Base-by-base conservation (phyloP, 345 rosid species). In the Excoecaria cochinchinensis region DNA sequence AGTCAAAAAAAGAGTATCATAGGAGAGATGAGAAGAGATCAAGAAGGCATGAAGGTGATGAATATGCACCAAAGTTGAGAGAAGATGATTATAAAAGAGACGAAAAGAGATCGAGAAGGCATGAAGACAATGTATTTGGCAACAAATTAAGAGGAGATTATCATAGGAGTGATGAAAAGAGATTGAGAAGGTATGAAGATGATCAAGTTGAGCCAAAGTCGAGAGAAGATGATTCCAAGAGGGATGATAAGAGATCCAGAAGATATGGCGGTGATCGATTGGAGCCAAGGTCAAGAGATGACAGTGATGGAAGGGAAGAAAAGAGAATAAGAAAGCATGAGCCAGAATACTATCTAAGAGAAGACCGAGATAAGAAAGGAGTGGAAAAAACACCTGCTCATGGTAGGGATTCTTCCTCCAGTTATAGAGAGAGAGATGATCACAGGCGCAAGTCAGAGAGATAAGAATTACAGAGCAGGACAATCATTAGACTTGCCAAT, bases 301-400 rank as follows among this genome's bases (percentile, higher is more conserved):
- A 76, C 72, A 60, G 44, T 24, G 59, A 64, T 42, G 73, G 46
- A 59, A 74, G 74, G 57, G 81, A 74, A 14, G 68, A 75, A 59
- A 87, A 80, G 77, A 80, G 86, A 78, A 78, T 80, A 38, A 80
- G 80, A 73, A 79, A 85, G 75, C 74, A 76, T 36, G 87, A 84
- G 15, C 76, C 84, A 63, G 86, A 76, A 55, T 53, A 75, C 52
- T 79, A 78, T 68, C 24, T 71, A 7, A 76, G 80, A 74, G 85
- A 82, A 46, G 89, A 81, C 71, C 61, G 69, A 19, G 75, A 77
- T 39, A 69, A 73, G 59, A 80, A 65, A 66, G 83, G 79, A 19
- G 72, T 61, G 25, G 82, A 73, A 44, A 78, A 53, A 44, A 6
- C 24, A 25, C 40, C 78, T 44, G 61, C 21, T 60, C 73, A 52